Evolutionary conservation across 352 stramenopile genomes (phyloP), one percentile per base, ranked within the genome.

Genomic region (Phytophthora melonis): DNA sequence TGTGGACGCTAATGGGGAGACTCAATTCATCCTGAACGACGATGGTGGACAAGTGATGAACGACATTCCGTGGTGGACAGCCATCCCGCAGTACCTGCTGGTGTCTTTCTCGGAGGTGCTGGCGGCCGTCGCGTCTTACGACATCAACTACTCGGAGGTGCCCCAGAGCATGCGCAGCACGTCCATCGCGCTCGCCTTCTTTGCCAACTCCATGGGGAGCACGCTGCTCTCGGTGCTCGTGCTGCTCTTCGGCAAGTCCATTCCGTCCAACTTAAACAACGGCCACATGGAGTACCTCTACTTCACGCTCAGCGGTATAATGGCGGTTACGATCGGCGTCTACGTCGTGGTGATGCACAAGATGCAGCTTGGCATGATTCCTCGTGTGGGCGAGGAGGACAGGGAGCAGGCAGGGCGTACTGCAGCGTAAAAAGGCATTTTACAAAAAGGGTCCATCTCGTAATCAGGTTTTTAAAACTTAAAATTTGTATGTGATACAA

Each of bases 371-470:
- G 41, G 41, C 41, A 49, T 49, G 41, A 49, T 49, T 49, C 41
- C 41, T 36, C 30, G 30, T 34, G 30, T 34, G 30, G 14, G 41
- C 41, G 41, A 49, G 41, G 41, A 49, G 41, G 41, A 49, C 41
- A 21, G 8, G 4, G 16, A 50, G 41, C 13, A 50, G 14, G 14
- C 5, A 18, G 41, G 18, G 14, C 13, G 41, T 7, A 50, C 6
- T 19, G 41, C 18, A 52, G 16, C 43, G 43, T 52, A 52, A 52
- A 23, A 21, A 52, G 5, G 19, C 2, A 14, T 39, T 39, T 39
- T 52, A 52, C 43, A 23, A 52, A 47, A 52, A 52, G 43, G 43
- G 43, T 50, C 43, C 43, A 50, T 45, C 39, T n/a, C 39, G 39
- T 50, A 50, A 52, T 52, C 43, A 52, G 43, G 23, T 23, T 19